Conservation (phyloP, 1,284 basidiomycete species). For the Trametes hirsuta region DNA sequence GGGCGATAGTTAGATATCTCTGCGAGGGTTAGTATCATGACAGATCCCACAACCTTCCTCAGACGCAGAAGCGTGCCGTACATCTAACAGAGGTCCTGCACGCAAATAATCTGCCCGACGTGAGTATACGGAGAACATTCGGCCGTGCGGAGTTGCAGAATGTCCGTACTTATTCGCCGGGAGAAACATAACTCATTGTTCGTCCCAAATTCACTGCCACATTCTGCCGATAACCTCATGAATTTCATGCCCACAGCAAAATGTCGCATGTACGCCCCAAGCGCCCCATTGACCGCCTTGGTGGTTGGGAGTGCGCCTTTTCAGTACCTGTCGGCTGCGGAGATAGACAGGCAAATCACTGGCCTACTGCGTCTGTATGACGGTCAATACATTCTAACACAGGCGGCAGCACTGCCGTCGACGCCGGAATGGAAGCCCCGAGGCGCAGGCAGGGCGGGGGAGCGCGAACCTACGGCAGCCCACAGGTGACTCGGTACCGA, state of each 20-base stretch:
- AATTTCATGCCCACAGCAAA: neutral
- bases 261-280: neutral
- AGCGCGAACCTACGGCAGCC: neutral
- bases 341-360: constrained; percentile 10
- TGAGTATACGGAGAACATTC: neutral
- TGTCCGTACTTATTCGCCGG: neutral
- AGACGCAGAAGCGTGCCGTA: neutral
- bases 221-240: neutral
- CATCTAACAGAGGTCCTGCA: neutral
- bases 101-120: neutral
- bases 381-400: neutral
- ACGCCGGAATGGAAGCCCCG: neutral
- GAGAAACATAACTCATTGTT: neutral
- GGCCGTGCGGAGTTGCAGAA: neutral
- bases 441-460: neutral
- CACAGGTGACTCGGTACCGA: constrained; percentile 22
- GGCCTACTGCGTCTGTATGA: neutral
- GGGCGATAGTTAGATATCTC: constrained; percentile 1
- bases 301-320: neutral
- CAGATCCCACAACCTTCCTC: neutral
- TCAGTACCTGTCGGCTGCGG: constrained; percentile 6
- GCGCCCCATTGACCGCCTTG: neutral
- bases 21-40: neutral
- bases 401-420: neutral
- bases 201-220: neutral